These are phyloP conservation scores for Harrya chromipes DNA, from an alignment of 768 basidiomycete genomes.

Conservation along the genomic window DNA sequence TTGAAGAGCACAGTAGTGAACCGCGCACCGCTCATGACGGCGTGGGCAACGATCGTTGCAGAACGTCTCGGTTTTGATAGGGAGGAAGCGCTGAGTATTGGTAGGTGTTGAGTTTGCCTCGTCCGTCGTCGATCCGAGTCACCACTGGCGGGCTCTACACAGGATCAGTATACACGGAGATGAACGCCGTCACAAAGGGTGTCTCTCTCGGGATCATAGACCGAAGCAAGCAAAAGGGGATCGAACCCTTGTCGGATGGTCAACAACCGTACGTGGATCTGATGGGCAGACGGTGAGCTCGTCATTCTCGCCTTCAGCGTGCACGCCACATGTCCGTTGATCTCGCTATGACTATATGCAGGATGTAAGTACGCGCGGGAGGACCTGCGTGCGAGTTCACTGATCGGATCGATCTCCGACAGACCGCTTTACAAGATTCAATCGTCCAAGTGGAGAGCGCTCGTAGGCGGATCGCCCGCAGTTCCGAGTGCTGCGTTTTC, in stretches of 20 bases:
- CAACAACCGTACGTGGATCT: slow-evolving; percentile 84
- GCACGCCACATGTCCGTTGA: neutral
- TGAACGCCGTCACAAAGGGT: slow-evolving; percentile 87
- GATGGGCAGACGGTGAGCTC: slow-evolving; percentile 65
- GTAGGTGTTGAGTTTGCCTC: slow-evolving; percentile 38
- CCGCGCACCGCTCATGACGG: slow-evolving; percentile 92
- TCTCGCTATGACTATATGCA: slow-evolving; percentile 12
- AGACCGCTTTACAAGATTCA: slow-evolving; percentile 81
- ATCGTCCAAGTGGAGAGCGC: slow-evolving; percentile 74
- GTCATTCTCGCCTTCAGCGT: neutral
- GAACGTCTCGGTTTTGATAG: slow-evolving; percentile 83
- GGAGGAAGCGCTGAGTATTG: slow-evolving; percentile 90
- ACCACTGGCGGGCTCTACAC: neutral
- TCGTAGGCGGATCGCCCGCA: slow-evolving; percentile 66
- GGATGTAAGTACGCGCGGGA: slow-evolving; percentile 37
- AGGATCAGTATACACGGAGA: slow-evolving; percentile 93
- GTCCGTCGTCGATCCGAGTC: neutral
- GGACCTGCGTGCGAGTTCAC: neutral
- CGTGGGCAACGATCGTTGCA: slow-evolving; percentile 86
- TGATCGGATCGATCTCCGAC: slow-evolving; percentile 7
- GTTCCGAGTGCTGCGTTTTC: slow-evolving; percentile 73
- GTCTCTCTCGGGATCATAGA: slow-evolving; percentile 78
- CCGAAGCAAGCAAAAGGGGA: slow-evolving; percentile 47
- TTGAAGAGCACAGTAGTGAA: slow-evolving; percentile 70
- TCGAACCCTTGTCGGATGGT: slow-evolving; percentile 52